Conservation (phyloP, 2,329 filamentous ascomycete genomes). For the Geosmithia putterillii region DNA sequence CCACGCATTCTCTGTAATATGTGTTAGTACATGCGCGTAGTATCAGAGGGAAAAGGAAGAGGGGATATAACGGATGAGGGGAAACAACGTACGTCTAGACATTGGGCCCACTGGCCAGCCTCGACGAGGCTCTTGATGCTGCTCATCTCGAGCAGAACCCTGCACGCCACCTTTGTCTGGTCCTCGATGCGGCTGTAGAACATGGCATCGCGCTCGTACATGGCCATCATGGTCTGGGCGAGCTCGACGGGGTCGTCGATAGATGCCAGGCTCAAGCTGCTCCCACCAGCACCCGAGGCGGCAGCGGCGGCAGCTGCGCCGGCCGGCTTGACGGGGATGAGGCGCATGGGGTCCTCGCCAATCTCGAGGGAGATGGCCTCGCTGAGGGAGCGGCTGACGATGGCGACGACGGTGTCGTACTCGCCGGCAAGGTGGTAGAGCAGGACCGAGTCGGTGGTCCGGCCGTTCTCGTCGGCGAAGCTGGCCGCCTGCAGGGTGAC, state of each 20-base stretch:
- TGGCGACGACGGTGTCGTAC: conserved; percentile 84
- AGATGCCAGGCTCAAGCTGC: conserved; percentile 47
- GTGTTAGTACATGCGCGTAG: conserved; percentile 6
- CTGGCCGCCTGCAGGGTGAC: conserved; percentile 88
- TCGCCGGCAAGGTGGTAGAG: conserved; percentile 91
- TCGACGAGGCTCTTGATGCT: conserved; percentile 46
- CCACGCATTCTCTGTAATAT: conserved; percentile 51
- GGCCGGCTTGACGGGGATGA: conserved; percentile 64
- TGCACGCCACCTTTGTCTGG: conserved; percentile 43
- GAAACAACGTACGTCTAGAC: conserved; percentile 41
- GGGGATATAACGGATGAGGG: not conserved
- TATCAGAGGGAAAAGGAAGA: not conserved
- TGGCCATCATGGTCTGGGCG: conserved; percentile 47
- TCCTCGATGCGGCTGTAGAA: conserved; percentile 46
- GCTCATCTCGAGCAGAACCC: conserved; percentile 47
- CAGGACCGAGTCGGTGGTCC: conserved; percentile 85
- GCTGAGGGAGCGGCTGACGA: conserved; percentile 81
- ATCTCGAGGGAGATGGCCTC: conserved; percentile 81
- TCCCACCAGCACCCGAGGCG: conserved; percentile 23
- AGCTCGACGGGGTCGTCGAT: conserved; percentile 50
- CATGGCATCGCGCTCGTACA: conserved; percentile 50
- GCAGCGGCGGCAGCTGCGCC: conserved; percentile 20
- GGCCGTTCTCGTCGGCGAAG: conserved; percentile 86
- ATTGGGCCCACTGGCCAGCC: conserved; percentile 41
- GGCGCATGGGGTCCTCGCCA: conserved; percentile 64